Evolutionary conservation across 2,329 filamentous ascomycete genomes (phyloP).

Genomic region (Neophaeococcomyces mojaviensis): DNA sequence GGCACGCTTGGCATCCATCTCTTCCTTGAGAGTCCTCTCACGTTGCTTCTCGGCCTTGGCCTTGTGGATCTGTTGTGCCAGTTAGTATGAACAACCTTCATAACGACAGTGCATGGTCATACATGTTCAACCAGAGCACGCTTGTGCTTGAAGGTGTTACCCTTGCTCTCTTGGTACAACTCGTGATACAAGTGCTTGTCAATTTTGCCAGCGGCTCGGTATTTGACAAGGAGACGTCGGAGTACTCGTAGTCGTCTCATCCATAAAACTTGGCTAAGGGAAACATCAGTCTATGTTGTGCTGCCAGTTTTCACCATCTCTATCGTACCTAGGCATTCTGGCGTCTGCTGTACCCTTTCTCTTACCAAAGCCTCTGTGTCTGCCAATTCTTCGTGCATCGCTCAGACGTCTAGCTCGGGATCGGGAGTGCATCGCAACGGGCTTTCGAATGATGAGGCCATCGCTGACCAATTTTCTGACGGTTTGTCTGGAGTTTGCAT

Average conservation of each 20-base stretch:
- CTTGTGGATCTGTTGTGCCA: slow-evolving; percentile 77
- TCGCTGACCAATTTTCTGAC: slow-evolving; percentile 99
- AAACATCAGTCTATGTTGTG: slow-evolving; percentile 26
- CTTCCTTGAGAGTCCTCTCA: slow-evolving; percentile 92
- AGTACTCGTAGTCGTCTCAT: slow-evolving; percentile 99
- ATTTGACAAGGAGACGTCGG: slow-evolving; percentile 98
- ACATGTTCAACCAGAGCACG: slow-evolving; percentile 99
- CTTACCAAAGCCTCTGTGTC: slow-evolving; percentile 99
- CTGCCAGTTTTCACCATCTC: slow-evolving; percentile 8
- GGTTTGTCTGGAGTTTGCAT: slow-evolving; percentile 99
- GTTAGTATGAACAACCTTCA: slow-evolving; percentile 19
- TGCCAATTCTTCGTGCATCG: slow-evolving; percentile 85
- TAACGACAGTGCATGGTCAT: slow-evolving; percentile 46
- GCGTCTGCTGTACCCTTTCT: slow-evolving; percentile 99
- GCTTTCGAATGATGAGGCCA: slow-evolving; percentile 99
- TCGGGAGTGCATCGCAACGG: slow-evolving; percentile 99
- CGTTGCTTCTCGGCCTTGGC: slow-evolving; percentile 99
- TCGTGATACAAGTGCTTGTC: slow-evolving; percentile 99
- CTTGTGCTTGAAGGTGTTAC: slow-evolving; percentile 99
- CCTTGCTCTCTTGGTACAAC: slow-evolving; percentile 99
- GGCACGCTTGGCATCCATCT: slow-evolving; percentile 99
- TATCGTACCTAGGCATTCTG: slow-evolving; percentile 90
- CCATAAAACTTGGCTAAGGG: slow-evolving; percentile 85
- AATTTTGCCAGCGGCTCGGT: slow-evolving; percentile 99
- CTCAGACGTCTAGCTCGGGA: slow-evolving; percentile 91